Evolutionary conservation across 768 basidiomycete species (phyloP).

Genomic region (Lactarius hatsudake): DNA sequence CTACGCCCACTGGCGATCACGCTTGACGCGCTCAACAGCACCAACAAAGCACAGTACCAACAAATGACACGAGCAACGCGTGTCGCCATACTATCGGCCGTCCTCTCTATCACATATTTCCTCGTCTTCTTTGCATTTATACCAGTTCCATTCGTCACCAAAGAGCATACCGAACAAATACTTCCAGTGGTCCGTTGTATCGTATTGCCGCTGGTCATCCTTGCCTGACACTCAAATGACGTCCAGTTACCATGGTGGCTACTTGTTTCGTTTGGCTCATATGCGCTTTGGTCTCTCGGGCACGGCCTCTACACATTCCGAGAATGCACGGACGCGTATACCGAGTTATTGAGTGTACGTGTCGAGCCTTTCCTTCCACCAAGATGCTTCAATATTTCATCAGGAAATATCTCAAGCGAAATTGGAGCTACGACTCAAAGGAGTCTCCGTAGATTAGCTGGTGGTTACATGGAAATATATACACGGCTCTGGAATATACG

Average conservation of each 20-base stretch:
- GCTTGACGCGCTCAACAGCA: background rate
- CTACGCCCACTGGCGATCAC: background rate
- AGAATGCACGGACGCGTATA: conserved; percentile 79
- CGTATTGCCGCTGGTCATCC: background rate
- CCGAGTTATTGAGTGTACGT: conserved; percentile 61
- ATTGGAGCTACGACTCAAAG: conserved; percentile 25
- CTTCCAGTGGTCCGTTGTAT: conserved; percentile 54
- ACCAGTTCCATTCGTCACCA: conserved; percentile 52
- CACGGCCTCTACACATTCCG: conserved; percentile 69
- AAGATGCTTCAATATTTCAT: background rate
- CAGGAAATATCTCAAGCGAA: conserved; percentile 29
- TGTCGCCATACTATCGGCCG: conserved; percentile 44
- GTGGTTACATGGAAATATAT: conserved; percentile 14
- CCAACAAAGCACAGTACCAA: conserved; percentile 4
- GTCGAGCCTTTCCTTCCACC: background rate
- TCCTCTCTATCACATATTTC: conserved; percentile 50
- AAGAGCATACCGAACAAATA: conserved; percentile 45
- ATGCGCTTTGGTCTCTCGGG: conserved; percentile 73
- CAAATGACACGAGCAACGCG: conserved; percentile 63
- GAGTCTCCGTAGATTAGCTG: conserved; percentile 26
- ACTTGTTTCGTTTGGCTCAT: conserved; percentile 75
- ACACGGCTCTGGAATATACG: conserved; percentile 19
- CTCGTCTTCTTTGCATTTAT: conserved; percentile 54
- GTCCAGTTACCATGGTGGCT: conserved; percentile 81
- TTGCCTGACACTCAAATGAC: background rate